phyloP scores from a whole-genome alignment of 352 stramenopile species.

The Peronospora destructor region DNA sequence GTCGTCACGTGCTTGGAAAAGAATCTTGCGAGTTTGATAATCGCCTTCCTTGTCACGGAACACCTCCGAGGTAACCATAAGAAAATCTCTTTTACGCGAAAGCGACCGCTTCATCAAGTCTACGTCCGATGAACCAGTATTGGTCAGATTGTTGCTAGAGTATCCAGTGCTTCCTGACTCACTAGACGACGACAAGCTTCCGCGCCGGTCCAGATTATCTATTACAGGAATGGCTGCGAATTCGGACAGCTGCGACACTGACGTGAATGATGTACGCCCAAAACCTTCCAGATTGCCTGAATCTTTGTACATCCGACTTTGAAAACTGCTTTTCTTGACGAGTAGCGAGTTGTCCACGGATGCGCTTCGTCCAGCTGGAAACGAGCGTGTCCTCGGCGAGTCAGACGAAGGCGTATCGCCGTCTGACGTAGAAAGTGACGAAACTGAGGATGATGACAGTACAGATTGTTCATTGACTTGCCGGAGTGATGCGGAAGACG shows the following conservation, averaged over 20 bases:
- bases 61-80: constrained; percentile 88
- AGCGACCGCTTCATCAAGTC: constrained; percentile 80
- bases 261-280: constrained; percentile 69
- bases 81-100: constrained; percentile 84
- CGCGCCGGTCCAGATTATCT: constrained; percentile 24
- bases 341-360: constrained; percentile 42
- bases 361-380: constrained; percentile 30
- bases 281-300: constrained; percentile 50
- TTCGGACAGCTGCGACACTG: constrained; percentile 57
- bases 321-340: constrained; percentile 49
- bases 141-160: constrained; percentile 24
- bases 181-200: constrained; percentile 47
- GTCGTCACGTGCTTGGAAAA: constrained; percentile 81
- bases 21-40: constrained; percentile 84
- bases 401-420: constrained; percentile 21
- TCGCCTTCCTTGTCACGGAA: constrained; percentile 79
- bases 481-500: constrained; percentile 32
- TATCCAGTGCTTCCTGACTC: constrained; percentile 28
- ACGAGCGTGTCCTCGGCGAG: constrained; percentile 29
- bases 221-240: constrained; percentile 25
- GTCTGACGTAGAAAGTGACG: constrained; percentile 28
- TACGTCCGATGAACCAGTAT: constrained; percentile 35
- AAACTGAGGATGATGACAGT: constrained; percentile 37
- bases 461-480: constrained; percentile 35
- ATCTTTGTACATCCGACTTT: constrained; percentile 31